These are phyloP conservation scores for Botrytis sinoallii DNA, from an alignment of 2,329 filamentous ascomycete genomes.

Conservation along the genomic window DNA sequence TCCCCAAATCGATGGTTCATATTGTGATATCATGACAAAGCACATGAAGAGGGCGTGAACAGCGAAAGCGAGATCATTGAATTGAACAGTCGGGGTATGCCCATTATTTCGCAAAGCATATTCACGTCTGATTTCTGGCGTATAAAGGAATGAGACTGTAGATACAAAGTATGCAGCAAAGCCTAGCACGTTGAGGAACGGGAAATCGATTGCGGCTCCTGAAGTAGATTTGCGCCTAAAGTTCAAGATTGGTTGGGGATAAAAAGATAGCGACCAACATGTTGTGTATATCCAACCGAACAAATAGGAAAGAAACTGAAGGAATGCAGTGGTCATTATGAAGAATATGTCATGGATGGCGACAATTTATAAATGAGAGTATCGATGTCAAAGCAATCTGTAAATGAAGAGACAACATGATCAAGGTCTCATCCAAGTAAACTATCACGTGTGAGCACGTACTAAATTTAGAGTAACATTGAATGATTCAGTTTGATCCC, in stretches of 20 bases:
- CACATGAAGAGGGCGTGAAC: constrained; percentile 74
- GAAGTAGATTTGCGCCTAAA: constrained; percentile 70
- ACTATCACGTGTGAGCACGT: neutral
- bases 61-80: constrained; percentile 90
- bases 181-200: constrained; percentile 67
- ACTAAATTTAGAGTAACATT: neutral
- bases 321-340: constrained; percentile 40
- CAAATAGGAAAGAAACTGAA: constrained; percentile 52
- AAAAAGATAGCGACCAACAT: constrained; percentile 86
- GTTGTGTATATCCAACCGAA: constrained; percentile 75
- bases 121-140: constrained; percentile 70
- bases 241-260: constrained; percentile 85
- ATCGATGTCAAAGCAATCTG: neutral
- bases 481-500: neutral
- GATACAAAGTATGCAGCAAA: constrained; percentile 75
- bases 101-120: constrained; percentile 78
- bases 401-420: neutral
- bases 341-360: neutral
- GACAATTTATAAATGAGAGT: neutral
- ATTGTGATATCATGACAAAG: constrained; percentile 72
- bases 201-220: constrained; percentile 86
- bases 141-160: constrained; percentile 74
- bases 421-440: neutral
- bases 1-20: constrained; percentile 69
- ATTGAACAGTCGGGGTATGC: constrained; percentile 76